Conservation (phyloP, 345 rosid species). For the Salix dunnii region DNA sequence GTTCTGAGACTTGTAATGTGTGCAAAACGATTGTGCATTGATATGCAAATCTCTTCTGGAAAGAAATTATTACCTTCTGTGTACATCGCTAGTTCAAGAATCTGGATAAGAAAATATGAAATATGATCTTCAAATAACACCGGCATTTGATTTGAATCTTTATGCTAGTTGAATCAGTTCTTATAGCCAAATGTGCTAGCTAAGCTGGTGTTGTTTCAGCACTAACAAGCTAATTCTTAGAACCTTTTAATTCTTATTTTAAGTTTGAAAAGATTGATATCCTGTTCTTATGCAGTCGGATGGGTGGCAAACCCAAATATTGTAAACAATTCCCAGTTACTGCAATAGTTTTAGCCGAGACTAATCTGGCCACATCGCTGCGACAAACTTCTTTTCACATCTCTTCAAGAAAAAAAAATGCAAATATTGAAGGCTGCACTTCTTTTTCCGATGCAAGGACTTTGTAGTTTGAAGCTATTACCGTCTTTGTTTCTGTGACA, state of each 20-base stretch:
- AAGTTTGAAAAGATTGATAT: background rate
- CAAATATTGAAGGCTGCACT: background rate
- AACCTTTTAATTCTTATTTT: background rate
- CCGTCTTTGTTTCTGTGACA: background rate
- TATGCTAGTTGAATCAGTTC: background rate
- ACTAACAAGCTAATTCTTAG: background rate
- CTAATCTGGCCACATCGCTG: background rate
- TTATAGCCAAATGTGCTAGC: too few relatives aligned
- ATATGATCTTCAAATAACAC: background rate
- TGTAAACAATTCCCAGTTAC: background rate
- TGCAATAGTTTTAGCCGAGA: background rate
- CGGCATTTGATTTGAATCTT: background rate
- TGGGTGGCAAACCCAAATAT: background rate
- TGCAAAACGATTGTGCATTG: background rate
- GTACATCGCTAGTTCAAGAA: background rate
- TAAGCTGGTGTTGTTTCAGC: background rate
- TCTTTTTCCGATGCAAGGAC: background rate
- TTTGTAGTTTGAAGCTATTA: background rate
- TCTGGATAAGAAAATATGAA: background rate
- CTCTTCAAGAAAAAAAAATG: background rate
- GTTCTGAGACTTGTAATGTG: background rate
- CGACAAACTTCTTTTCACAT: background rate
- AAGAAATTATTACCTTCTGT: background rate
- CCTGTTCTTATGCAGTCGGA: background rate
- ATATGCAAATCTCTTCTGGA: background rate